Base-by-base conservation (phyloP, 306 rosid species). In the Fagus sylvatica region DNA sequence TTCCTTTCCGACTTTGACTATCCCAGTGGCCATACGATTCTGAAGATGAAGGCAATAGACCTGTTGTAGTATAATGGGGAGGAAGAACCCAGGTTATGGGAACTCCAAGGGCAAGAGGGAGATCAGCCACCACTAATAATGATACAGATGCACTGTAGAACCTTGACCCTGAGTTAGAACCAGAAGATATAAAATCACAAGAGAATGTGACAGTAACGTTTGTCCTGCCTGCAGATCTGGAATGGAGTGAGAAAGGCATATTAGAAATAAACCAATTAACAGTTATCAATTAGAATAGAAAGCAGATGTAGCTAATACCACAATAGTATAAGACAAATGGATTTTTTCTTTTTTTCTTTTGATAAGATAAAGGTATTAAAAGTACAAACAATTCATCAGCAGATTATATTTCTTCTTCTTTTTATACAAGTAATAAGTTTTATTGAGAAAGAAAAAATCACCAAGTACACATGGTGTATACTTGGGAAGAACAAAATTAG, bases 51-150 rank as follows among this genome's bases (percentile, higher is more conserved):
- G 95, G 97, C 86, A 94, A 86, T 72, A 87, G 80, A 75, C 85
- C 84, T 48, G 82, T 82, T 53, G 94, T 83, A 71, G 93, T 89
- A 78, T 94, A 94, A 75, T 88, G 87, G 69, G 98, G 97, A 79
- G 98, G 98, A 82, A 94, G 97, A 81, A 92, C 78, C 98, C 97
- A 94, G 75, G 98, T 94, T 66, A 89, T 79, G 32, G 98, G 97
- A 80, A 86, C 82, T 84, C 98, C 98, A 67, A 90, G 88, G 80
- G 97, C 92, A 80, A 94, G 77, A 34, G 97, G 97, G 65, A 85
- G 97, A 88, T 88, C 94, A 69, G 97, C 93, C 75, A 92, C 85
- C 81, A 94, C 98, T 51, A 78, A 71, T 71, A 94, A 73, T 70
- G 93, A 90, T 70, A 87, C 69, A 34, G 97, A 94, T 78, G 97